A percentile compares a stretch with the other conserved stretches of the same genome.
phyloP scores from a whole-genome alignment of 1,139 yeast genomes.

The Pichia sp. region DNA sequence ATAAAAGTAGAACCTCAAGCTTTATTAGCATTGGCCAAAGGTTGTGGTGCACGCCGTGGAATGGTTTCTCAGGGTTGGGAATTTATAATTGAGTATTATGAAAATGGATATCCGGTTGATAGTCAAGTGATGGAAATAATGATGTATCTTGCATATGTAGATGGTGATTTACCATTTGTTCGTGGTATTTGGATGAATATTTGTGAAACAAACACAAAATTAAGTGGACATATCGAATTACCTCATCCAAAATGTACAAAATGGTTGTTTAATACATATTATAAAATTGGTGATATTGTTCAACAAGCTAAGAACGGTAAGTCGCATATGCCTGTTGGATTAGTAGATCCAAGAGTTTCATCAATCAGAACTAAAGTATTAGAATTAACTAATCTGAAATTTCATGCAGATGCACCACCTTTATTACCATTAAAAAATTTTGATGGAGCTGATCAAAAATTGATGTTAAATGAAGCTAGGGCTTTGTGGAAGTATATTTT shows the following conservation, averaged over 20 bases:
- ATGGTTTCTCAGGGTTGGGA: constrained; percentile 67
- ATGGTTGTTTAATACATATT: constrained; percentile 52
- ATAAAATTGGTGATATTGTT: constrained; percentile 29
- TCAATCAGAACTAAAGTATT: constrained; percentile 26
- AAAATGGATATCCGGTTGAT: constrained; percentile 43
- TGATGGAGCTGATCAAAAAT: constrained; percentile 30
- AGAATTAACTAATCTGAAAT: constrained; percentile 24
- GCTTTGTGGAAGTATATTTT: constrained; percentile 66
- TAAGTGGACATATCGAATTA: constrained; percentile 20
- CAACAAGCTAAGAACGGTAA: constrained; percentile 1
- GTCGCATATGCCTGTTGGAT: constrained; percentile 31
- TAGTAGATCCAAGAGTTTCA: constrained; percentile 26
- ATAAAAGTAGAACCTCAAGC: constrained; percentile 24
- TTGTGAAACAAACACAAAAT: constrained; percentile 22
- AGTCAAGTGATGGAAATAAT: constrained; percentile 56
- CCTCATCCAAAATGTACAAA: constrained; percentile 44
- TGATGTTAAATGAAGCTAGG: constrained; percentile 64
- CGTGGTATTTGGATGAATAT: constrained; percentile 55
- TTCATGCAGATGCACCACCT: constrained; percentile 44
- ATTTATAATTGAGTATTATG: constrained; percentile 61
- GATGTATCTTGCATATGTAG: constrained; percentile 66
- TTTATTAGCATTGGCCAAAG: constrained; percentile 61
- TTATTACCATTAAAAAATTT: constrained; percentile 51
- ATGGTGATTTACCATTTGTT: constrained; percentile 71
- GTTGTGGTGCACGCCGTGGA: constrained; percentile 50